Base-by-base conservation (phyloP, 495 filamentous ascomycete genomes). In the Penicillium cataractarum region DNA sequence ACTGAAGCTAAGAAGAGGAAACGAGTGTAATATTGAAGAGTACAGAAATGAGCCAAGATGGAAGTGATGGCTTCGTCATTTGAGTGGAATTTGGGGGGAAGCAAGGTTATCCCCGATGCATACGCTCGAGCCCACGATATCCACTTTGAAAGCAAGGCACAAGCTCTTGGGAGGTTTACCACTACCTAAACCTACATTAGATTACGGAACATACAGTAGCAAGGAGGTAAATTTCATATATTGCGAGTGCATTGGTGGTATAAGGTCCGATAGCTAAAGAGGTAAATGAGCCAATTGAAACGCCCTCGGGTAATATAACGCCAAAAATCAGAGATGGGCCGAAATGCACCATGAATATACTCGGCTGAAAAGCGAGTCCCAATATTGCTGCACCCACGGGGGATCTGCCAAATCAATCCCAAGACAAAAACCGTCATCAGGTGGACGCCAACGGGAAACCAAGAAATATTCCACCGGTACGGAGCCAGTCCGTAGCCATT, bases 161-260 rank as follows among this genome's bases (percentile, higher is more conserved):
- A 22, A 37, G 32, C 8, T 13, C 31, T 39, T 12, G n/a, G 12
- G 9, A 39, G 31, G 0, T 39, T n/a, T 27, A 4, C n/a, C 0
- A 8, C n/a, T 21, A 44, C 40, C 10, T 13, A 10, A 13, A 37
- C 33, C 4, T 24, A 17, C 24, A 27, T 6, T 24, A 17, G 10
- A 27, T 6, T 27, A 29, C 24, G 17, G 24, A 5, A 4, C 24
- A 24, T n/a, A 29, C 24, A 4, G n/a, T 7, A 50, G 9, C 15
- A n/a, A 53, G 42, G 39, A 40, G 13, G 48, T 49, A 35, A 50
- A 10, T 4, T 65, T 44, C 48, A 51, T 61, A 50, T 48, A 26
- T 62, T 46, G 31, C 35, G 31, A 54, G 33, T 59, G 62, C 51
- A 60, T 64, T 24, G 40, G 57, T 68, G 62, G 65, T 65, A 65